Evolutionary conservation across 2,329 filamentous ascomycete genomes (phyloP).

Genomic region (Cucurbitaria berberidis): DNA sequence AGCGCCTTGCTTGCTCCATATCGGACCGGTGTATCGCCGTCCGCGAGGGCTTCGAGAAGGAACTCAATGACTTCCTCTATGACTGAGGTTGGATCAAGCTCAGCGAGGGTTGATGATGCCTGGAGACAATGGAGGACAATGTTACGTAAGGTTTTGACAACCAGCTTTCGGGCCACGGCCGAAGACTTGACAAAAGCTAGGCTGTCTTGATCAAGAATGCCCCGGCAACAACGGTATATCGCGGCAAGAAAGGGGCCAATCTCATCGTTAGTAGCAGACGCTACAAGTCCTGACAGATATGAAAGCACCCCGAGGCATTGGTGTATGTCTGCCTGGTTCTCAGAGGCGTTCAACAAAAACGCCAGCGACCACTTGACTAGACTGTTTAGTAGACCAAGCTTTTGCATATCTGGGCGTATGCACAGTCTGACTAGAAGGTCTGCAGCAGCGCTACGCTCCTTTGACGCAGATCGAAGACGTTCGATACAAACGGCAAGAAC

Average conservation of each 20-base stretch:
- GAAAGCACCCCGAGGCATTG: constrained; percentile 78
- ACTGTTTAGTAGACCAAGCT: constrained; percentile 70
- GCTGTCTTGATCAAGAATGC: constrained; percentile 61
- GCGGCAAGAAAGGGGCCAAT: constrained; percentile 69
- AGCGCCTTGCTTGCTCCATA: constrained; percentile 92
- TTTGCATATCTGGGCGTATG: constrained; percentile 88
- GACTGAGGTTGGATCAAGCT: constrained; percentile 48
- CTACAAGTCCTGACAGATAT: constrained; percentile 76
- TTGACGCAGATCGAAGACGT: constrained; percentile 77
- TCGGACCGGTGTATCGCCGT: constrained; percentile 89
- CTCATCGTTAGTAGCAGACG: constrained; percentile 74
- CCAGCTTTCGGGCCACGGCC: constrained; percentile 78
- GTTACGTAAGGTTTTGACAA: constrained; percentile 84
- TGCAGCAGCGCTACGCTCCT: constrained; percentile 89
- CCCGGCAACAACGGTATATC: constrained; percentile 71
- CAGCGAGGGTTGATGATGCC: constrained; percentile 30
- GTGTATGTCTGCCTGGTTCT: constrained; percentile 65
- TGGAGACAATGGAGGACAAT: constrained; percentile 70
- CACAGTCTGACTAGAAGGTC: constrained; percentile 79
- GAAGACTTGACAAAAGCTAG: constrained; percentile 69
- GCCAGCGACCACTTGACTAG: constrained; percentile 74
- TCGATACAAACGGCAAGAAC: constrained; percentile 73
- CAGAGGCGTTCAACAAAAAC: constrained; percentile 59
- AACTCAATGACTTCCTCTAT: constrained; percentile 83
- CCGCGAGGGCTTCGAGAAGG: constrained; percentile 76